phyloP scores from a whole-genome alignment of 2,329 filamentous ascomycete species.

The Lachnellula suecica region DNA sequence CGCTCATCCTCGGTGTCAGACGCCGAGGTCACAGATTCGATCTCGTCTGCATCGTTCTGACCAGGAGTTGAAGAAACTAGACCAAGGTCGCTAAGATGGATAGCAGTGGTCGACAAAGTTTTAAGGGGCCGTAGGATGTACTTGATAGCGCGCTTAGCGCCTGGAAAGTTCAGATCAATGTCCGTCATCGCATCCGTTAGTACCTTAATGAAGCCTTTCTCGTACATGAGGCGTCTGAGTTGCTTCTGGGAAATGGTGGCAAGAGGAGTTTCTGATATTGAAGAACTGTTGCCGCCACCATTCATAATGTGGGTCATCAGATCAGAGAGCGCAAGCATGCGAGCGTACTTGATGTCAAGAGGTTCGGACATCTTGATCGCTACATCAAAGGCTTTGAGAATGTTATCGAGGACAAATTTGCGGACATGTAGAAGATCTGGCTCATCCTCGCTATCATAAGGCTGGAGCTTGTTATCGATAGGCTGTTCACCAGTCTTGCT shows the following conservation, averaged over 20 bases:
- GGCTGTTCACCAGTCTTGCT: conserved; percentile 81
- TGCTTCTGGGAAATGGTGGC: conserved; percentile 69
- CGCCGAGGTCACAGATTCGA: conserved; percentile 82
- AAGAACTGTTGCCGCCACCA: conserved; percentile 65
- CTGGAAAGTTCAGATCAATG: conserved; percentile 91
- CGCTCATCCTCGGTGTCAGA: conserved; percentile 85
- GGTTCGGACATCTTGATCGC: conserved; percentile 76
- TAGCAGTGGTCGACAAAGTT: conserved; percentile 81
- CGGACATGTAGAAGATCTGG: conserved; percentile 87
- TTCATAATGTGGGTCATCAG: conserved; percentile 91
- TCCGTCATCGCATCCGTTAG: conserved; percentile 92
- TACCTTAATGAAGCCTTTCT: conserved; percentile 90
- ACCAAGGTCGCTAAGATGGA: conserved; percentile 70
- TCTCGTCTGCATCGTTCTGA: conserved; percentile 80
- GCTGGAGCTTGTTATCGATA: conserved; percentile 54
- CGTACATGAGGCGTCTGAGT: conserved; percentile 93
- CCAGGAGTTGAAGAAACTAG: conserved; percentile 67
- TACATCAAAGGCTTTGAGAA: conserved; percentile 88
- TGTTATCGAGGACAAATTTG: conserved; percentile 91
- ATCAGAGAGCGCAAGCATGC: conserved; percentile 83
- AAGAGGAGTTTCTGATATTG: conserved; percentile 32
- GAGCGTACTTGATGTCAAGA: conserved; percentile 81
- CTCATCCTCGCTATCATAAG: conserved; percentile 71
- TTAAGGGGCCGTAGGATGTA: conserved; percentile 91
- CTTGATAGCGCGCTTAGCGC: conserved; percentile 91